Base-by-base conservation (phyloP, 352 stramenopile genomes). In the Phytophthora crassamura region DNA sequence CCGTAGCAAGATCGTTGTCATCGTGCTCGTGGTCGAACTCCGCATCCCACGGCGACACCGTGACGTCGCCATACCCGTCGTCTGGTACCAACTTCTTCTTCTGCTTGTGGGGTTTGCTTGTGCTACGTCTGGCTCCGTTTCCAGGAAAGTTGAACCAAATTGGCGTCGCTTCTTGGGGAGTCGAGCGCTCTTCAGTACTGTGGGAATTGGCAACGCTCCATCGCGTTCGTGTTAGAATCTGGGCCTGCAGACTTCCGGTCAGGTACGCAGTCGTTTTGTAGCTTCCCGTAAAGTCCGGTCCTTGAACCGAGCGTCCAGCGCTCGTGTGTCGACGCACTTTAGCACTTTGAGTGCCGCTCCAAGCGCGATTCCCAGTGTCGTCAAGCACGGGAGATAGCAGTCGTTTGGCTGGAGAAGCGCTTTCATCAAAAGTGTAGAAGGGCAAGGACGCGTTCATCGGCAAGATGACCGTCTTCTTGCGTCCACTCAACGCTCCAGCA, bases 41-140 rank as follows among this genome's bases (percentile, higher is more conserved):
- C 1, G 61, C 46, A 14, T 78, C 66, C 70, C 70, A 78, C 1
- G 70, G 70, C 9, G 70, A 75, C 5, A 75, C 55, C 1, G 50
- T 64, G 22, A 16, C 33, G 14, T 77, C 65, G 36, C 35, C 55
- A 39, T 57, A 61, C 33, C 58, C 39, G 11, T 77, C 64, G n/a
- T 61, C 53, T 7, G 45, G 16, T 9, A 62, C 6, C 15, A 55
- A 18, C 11, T 72, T 50, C n/a, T 47, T 33, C n/a, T 36, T 35
- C 42, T 36, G 48, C 7, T 41, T 53, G 0, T 28, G 28, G 0
- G 25, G 34, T 14, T 64, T 68, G 8, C 9, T 55, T 22, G 22
- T 14, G 28, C 33, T 66, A n/a, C 22, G 52, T 45, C 34, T 61
- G 50, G 20, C 12, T 25, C 59, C 38, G n/a, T 59, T 72, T 0